phyloP scores from a whole-genome alignment of 2,329 filamentous ascomycete species.

The Juglanconis oblonga region DNA sequence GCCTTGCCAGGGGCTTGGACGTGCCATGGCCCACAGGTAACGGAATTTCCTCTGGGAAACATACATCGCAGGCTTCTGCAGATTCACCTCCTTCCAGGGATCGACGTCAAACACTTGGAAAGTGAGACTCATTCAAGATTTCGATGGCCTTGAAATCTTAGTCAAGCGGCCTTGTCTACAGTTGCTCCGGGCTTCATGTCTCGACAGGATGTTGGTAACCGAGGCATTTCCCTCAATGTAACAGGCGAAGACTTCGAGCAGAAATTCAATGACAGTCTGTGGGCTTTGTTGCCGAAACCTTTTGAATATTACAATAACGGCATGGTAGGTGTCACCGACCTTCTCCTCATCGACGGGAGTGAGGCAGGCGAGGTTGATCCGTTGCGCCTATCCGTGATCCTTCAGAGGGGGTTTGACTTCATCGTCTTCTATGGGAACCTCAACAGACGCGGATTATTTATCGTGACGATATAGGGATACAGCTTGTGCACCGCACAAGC shows the following conservation, averaged over 20 bases:
- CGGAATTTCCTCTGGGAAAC: conserved; percentile 23
- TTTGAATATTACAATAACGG: conserved; percentile 27
- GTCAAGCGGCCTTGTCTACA: neutral
- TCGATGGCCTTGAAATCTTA: conserved; percentile 23
- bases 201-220: neutral
- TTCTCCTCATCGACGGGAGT: conserved; percentile 30
- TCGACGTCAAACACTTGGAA: conserved; percentile 27
- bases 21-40: conserved; percentile 21
- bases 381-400: conserved; percentile 27
- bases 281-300: conserved; percentile 30
- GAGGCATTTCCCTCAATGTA: conserved; percentile 21
- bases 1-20: conserved; percentile 28
- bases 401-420: conserved; percentile 25
- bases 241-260: conserved; percentile 25
- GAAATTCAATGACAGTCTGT: conserved; percentile 30
- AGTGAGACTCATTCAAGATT: conserved; percentile 26
- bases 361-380: conserved; percentile 29
- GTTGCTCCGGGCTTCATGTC: neutral
- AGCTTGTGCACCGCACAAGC: too few relatives aligned
- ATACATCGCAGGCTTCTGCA: conserved; percentile 31
- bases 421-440: conserved; percentile 31
- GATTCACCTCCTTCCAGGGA: conserved; percentile 29
- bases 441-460: conserved; percentile 22
- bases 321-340: conserved; percentile 24
- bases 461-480: too few relatives aligned